These are phyloP conservation scores for Kodamaea arcana DNA, from an alignment of 1,139 yeast genomes.

Conservation along the genomic window DNA sequence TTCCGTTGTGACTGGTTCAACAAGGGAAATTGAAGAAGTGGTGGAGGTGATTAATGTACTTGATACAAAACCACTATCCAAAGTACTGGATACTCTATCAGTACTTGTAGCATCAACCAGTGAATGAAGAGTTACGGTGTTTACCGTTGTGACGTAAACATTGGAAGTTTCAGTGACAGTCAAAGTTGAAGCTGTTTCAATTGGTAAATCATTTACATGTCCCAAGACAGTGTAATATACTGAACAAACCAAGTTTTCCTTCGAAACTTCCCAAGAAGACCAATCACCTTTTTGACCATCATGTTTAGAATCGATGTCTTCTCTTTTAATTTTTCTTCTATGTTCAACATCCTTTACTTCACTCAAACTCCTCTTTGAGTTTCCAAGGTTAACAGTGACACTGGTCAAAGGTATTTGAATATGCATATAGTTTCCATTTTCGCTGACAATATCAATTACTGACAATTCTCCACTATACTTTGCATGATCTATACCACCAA, in stretches of 20 bases:
- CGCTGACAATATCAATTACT: constrained; percentile 15
- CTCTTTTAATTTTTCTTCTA: neutral
- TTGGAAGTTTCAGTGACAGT: neutral
- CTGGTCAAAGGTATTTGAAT: constrained; percentile 22
- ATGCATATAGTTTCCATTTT: constrained; percentile 15
- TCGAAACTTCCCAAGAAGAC: neutral
- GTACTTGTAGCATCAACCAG: neutral
- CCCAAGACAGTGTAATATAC: neutral
- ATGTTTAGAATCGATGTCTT: neutral
- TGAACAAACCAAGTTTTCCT: neutral
- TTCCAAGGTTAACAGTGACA: constrained; percentile 7
- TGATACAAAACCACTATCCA: neutral
- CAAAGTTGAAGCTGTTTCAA: neutral
- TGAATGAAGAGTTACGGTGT: neutral
- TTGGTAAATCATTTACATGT: neutral
- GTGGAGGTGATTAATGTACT: neutral
- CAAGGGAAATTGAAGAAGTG: neutral
- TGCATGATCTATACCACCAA: constrained; percentile 57
- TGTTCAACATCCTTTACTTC: no score
- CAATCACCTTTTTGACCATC: neutral
- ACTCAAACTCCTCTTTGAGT: constrained; percentile 1
- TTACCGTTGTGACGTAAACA: neutral
- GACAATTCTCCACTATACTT: constrained; percentile 46
- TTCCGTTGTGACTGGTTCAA: no score
- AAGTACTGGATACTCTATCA: neutral